These are phyloP conservation scores for Serendipita vermifera DNA, from an alignment of 768 basidiomycete species.

Conservation along the genomic window DNA sequence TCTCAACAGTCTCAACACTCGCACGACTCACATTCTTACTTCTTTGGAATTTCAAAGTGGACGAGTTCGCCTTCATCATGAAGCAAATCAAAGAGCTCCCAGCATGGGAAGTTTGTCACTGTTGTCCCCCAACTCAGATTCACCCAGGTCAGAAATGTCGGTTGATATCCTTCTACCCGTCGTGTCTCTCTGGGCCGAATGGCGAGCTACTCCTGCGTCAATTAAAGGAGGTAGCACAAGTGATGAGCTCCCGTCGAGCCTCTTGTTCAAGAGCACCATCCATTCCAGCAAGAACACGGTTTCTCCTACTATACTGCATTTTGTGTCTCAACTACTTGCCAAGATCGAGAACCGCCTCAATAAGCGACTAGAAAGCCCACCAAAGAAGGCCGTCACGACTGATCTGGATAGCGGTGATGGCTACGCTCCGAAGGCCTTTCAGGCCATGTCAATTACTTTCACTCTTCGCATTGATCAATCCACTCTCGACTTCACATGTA, in stretches of 20 bases:
- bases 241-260: slow-evolving; percentile 37
- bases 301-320: slow-evolving; percentile 69
- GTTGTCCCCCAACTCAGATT: not conserved
- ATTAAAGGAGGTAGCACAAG: slow-evolving; percentile 25
- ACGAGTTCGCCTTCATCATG: slow-evolving; percentile 59
- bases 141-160: slow-evolving; percentile 14
- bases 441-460: slow-evolving; percentile 57
- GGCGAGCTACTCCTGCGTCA: slow-evolving; percentile 43
- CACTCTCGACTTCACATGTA: slow-evolving; percentile 71
- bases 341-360: slow-evolving; percentile 58
- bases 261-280: slow-evolving; percentile 78
- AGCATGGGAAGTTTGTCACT: slow-evolving; percentile 23
- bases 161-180: slow-evolving; percentile 38
- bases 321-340: slow-evolving; percentile 62
- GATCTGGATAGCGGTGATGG: slow-evolving; percentile 12
- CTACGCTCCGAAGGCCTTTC: slow-evolving; percentile 14
- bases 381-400: slow-evolving; percentile 17
- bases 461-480: slow-evolving; percentile 89
- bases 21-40: slow-evolving; percentile 46
- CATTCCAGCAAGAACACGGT: slow-evolving; percentile 81
- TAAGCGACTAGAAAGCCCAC: slow-evolving; percentile 27
- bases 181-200: slow-evolving; percentile 74
- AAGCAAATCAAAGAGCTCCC: slow-evolving; percentile 29
- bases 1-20: not conserved
- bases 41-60: slow-evolving; percentile 76